Evolutionary conservation across 1,284 basidiomycete species (phyloP).

Genomic region (Meira nashicola): DNA sequence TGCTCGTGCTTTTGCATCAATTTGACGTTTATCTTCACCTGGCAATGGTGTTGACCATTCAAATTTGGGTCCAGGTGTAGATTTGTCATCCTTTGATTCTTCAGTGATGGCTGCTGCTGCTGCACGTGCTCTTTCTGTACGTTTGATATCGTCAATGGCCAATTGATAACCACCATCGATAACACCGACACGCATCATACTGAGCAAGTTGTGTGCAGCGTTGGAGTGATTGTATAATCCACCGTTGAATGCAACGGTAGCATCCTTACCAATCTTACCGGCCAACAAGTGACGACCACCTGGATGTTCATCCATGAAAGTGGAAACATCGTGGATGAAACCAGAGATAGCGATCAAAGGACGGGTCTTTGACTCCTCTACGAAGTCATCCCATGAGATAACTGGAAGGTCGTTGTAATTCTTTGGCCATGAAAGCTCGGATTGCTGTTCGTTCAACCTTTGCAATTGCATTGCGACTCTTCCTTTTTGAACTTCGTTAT

Average conservation of each 20-base stretch:
- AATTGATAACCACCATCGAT: constrained; percentile 50
- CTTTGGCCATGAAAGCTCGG: constrained; percentile 43
- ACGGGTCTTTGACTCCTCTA: constrained; percentile 47
- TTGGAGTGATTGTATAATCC: constrained; percentile 52
- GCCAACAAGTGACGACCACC: constrained; percentile 46
- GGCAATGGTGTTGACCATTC: constrained; percentile 10
- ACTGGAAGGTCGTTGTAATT: constrained; percentile 45
- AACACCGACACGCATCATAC: constrained; percentile 51
- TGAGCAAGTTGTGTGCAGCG: constrained; percentile 49
- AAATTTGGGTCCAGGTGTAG: constrained; percentile 10
- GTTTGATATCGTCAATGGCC: constrained; percentile 13
- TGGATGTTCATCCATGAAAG: constrained; percentile 50
- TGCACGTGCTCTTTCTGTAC: constrained; percentile 10
- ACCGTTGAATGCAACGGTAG: constrained; percentile 49
- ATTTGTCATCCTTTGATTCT: constrained; percentile 8
- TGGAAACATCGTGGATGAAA: constrained; percentile 49
- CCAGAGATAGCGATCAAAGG: constrained; percentile 46
- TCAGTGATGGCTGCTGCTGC: constrained; percentile 24
- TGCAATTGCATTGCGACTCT: constrained; percentile 49
- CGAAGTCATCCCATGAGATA: constrained; percentile 51
- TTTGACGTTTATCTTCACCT: not conserved
- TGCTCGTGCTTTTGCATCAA: constrained; percentile 24
- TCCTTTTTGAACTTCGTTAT: constrained; percentile 52
- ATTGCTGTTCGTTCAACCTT: constrained; percentile 31
- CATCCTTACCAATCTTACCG: constrained; percentile 47